Base-by-base conservation (phyloP, 805 yeast genomes). In the Ogataea zsoltii region DNA sequence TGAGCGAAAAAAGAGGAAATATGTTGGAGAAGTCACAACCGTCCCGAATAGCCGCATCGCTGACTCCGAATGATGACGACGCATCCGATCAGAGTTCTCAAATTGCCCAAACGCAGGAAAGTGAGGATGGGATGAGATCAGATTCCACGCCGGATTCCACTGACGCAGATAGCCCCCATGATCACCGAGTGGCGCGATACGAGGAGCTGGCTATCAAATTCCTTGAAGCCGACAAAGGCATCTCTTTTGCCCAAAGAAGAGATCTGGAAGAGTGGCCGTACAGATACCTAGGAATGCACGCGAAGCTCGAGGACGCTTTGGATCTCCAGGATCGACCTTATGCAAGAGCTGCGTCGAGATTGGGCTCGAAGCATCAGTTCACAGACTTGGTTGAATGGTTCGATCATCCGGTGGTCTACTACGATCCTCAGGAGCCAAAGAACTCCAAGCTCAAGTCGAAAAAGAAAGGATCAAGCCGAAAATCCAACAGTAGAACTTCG, bases 321-420 rank as follows among this genome's bases (percentile, higher is more conserved):
- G 94, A 88, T 60, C 57, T 79, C 5, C 88, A 84, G 47, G 95
- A 86, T 58, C 67, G 91, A 33, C 88, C 90, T 1, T 84, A 85
- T 53, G 94, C 96, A 0, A 67, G 92, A 41, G 94, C 91, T 0
- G 81, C 85, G 1, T 85, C 94, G 0, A 67, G 94, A 48, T 60
- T 88, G 4, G 96, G 96, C 0, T 67, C 85, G 3, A 82, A 79
- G 49, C 83, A 84, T 58, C 96, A 88, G 63, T 82, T 82, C 3
- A 74, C 83, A 0, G 79, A 78, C n/a, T 66, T 83, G 25, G 76
- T 76, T 1, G 85, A 79, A 26, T 85, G 85, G 83, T 76, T 68
- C 23, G 83, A 74, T 12, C 83, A 79, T 46, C 82, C 78, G 0
- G 82, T 87, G 3, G 74, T 72, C n/a, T 88, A 85, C 60, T 84